These are phyloP conservation scores for Austropuccinia psidii DNA, from an alignment of 1,284 basidiomycete species.

Conservation along the genomic window DNA sequence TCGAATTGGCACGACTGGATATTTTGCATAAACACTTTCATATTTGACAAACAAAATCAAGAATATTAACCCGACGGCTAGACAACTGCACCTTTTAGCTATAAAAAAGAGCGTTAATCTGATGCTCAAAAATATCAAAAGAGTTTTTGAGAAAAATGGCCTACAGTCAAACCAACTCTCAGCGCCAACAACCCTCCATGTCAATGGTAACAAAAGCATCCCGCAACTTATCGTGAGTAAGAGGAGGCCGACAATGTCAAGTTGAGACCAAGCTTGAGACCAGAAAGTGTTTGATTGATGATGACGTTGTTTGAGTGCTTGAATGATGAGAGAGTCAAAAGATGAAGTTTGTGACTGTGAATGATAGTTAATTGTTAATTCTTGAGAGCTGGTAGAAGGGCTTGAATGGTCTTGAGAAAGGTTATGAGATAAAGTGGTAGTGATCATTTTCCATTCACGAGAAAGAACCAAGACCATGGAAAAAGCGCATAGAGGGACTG, in stretches of 20 bases:
- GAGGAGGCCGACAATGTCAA: constrained; percentile 43
- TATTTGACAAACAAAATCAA: constrained; percentile 43
- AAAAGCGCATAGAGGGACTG: constrained; percentile 43
- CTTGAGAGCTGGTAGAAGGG: background rate
- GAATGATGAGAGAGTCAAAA: background rate
- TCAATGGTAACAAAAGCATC: constrained; percentile 42
- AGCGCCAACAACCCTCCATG: constrained; percentile 40
- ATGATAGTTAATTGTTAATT: background rate
- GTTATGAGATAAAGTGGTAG: constrained; percentile 12
- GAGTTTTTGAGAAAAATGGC: constrained; percentile 25
- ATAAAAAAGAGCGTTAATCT: background rate
- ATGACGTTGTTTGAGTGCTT: background rate
- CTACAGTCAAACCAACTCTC: constrained; percentile 41
- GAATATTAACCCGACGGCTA: constrained; percentile 38
- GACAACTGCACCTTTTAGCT: constrained; percentile 33
- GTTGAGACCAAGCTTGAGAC: constrained; percentile 37
- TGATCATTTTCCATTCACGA: constrained; percentile 39
- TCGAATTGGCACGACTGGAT: constrained; percentile 42
- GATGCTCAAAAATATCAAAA: background rate
- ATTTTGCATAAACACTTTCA: constrained; percentile 39
- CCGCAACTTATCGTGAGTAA: constrained; percentile 41
- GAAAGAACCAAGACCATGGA: constrained; percentile 39
- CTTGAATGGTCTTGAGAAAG: background rate
- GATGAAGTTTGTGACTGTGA: no score
- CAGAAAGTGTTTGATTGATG: background rate